These are phyloP conservation scores for Borealophlyctis nickersoniae DNA, from an alignment of 192 early-diverging fungal genomes.

Conservation along the genomic window DNA sequence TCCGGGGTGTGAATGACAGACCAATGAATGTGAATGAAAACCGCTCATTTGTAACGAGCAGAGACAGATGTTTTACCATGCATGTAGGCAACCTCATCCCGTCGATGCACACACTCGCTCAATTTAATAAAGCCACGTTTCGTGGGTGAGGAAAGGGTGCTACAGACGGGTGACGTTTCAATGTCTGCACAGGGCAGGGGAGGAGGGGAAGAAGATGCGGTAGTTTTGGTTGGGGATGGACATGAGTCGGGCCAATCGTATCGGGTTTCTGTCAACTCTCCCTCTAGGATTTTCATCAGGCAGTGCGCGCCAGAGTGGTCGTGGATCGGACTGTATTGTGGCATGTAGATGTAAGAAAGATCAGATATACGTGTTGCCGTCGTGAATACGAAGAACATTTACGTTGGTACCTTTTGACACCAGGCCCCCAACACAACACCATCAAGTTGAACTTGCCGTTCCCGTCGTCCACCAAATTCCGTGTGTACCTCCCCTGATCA, in stretches of 20 bases:
- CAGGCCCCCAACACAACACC: slow-evolving; percentile 80
- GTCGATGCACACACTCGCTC: slow-evolving; percentile 31
- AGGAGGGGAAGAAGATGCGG: slow-evolving; percentile 14
- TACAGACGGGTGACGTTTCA: background rate
- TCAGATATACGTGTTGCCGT: no score
- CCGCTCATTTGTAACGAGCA: slow-evolving; percentile 1
- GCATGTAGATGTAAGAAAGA: no score
- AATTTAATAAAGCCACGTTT: background rate
- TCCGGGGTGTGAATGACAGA: slow-evolving; percentile 5
- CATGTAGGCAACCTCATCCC: slow-evolving; percentile 80
- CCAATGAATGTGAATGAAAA: background rate
- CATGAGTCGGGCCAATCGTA: slow-evolving; percentile 80
- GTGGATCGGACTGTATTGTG: slow-evolving; percentile 81
- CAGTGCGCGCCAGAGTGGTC: slow-evolving; percentile 89
- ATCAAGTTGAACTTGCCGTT: slow-evolving; percentile 93
- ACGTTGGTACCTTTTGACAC: slow-evolving; percentile 8
- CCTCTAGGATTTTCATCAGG: slow-evolving; percentile 86
- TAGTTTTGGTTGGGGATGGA: slow-evolving; percentile 16
- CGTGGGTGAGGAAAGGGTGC: no score
- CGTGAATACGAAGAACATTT: no score
- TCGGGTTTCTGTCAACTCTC: slow-evolving; percentile 71
- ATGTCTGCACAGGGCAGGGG: slow-evolving; percentile 16
- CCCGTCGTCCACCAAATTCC: slow-evolving; percentile 85
- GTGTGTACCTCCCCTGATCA: slow-evolving; percentile 67
- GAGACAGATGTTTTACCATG: slow-evolving; percentile 47